phyloP scores from a whole-genome alignment of 192 early-diverging fungal species.

The Entomortierella lignicola region DNA sequence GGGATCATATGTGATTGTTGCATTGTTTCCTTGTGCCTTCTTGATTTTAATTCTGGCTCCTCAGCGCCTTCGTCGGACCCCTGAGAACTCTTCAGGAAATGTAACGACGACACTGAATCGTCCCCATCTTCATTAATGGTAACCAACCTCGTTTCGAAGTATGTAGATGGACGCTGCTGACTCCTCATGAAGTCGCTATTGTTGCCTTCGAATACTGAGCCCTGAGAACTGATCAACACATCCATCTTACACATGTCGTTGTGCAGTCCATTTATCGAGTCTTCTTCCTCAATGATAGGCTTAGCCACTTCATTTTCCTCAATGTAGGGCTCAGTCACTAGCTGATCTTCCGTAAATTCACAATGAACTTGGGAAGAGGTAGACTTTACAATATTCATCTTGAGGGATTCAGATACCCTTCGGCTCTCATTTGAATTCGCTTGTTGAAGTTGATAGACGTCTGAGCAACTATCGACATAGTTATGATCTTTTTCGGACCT shows the following conservation, averaged over 20 bases:
- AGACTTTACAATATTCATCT: conserved; percentile 4
- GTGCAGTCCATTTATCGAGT: conserved; percentile 32
- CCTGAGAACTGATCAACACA: conserved; percentile 18
- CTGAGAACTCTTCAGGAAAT: conserved; percentile 30
- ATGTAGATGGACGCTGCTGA: background rate
- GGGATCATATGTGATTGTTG: background rate
- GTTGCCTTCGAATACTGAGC: conserved; percentile 4
- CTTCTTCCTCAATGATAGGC: conserved; percentile 1
- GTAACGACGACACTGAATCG: background rate
- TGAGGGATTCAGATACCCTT: too few species aligned
- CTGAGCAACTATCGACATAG: background rate
- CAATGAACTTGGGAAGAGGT: background rate
- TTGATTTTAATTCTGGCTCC: background rate
- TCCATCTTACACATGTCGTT: conserved; percentile 8
- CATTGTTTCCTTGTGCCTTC: background rate
- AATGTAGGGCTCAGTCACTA: too few species aligned
- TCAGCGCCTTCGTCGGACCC: conserved; percentile 20
- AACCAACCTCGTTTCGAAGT: background rate
- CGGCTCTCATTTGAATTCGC: background rate
- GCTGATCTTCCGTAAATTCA: background rate
- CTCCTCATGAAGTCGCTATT: conserved; percentile 1
- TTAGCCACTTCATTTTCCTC: too few species aligned
- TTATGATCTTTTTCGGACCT: background rate
- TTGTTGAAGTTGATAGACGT: background rate
- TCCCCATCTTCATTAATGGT: background rate